Evolutionary conservation across 495 filamentous ascomycete species (phyloP), one percentile per base, ranked within the genome.

Genomic region (Trichodelitschia bisporula): DNA sequence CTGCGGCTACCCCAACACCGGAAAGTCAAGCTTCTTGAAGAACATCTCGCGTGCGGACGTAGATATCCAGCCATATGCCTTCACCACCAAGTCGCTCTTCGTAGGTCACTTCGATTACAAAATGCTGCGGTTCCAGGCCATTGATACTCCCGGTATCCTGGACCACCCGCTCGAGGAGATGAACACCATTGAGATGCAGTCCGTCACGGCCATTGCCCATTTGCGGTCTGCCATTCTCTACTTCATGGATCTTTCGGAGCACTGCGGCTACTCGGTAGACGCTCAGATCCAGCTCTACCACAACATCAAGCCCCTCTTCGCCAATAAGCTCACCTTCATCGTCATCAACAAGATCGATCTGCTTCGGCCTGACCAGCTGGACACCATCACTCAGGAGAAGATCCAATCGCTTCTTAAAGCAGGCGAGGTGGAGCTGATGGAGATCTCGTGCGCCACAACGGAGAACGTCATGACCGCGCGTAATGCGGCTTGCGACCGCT

Each of bases 151-250:
- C 9, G 86, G 86, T 52, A 91, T 97, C 47, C 59, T 95, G 34
- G 86, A 97, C 46, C 89, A 97, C 49, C 89, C 86, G 10, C 63
- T 97, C 6, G 89, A 95, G 54, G 86, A 97, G 56, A 97, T 97
- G 86, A 97, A 95, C 56, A 93, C 86, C 6, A 97, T 97, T 48
- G 89, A 97, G 53, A 93, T 95, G 83, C 86, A 80, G 50, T 82
- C 73, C 11, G 93, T 97, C 37, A 93, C 84, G 9, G 86, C 86
- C 6, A 89, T 97, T 53, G 86, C 86, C 26, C 86, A 97, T 61
- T 57, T 97, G 35, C 69, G 86, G 29, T 83, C 78, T 18, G 83
- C 83, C 15, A 82, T 95, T 34, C 58, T 92, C 32, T 97, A 93
- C 54, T 97, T 97, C 54, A 91, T 97, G 69, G 86, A 95, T 55